A percentile compares a stretch with the other conserved stretches of the same genome.
These are phyloP conservation scores for Rehmannia glutinosa DNA, from an alignment of 257 asterid species.

Conservation along the genomic window DNA sequence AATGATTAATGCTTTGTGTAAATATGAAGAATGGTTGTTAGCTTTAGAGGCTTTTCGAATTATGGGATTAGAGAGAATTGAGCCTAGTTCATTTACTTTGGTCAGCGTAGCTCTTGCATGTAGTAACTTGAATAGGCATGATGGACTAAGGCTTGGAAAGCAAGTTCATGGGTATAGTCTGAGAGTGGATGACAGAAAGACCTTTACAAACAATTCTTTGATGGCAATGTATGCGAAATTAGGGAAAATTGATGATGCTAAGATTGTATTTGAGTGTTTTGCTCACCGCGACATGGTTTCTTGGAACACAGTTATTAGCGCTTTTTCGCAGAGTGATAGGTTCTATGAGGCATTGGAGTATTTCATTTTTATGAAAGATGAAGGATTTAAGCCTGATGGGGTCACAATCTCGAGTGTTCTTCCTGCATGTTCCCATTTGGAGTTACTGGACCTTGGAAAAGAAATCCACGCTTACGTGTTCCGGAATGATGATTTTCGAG, in stretches of 20 bases:
- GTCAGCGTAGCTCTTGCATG: constrained; percentile 79
- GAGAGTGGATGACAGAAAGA: constrained; percentile 53
- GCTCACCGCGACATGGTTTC: constrained; percentile 62
- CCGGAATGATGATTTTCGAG: constrained; percentile 47
- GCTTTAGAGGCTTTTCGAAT: constrained; percentile 62
- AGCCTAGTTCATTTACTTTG: constrained; percentile 71
- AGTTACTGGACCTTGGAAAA: constrained; percentile 63
- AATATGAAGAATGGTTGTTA: constrained; percentile 62
- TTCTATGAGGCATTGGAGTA: constrained; percentile 61
- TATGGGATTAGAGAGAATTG: constrained; percentile 54
- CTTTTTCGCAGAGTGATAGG: constrained; percentile 47
- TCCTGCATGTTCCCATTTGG: constrained; percentile 84
- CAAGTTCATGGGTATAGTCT: constrained; percentile 68
- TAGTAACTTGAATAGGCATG: constrained; percentile 47
- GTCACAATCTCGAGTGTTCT: constrained; percentile 77
- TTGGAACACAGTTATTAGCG: constrained; percentile 77
- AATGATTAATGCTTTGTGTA: constrained; percentile 66
- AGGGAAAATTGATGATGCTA: constrained; percentile 56
- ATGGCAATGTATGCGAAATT: constrained; percentile 84
- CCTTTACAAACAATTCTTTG: constrained; percentile 65
- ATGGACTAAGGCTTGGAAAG: constrained; percentile 75
- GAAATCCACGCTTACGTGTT: constrained; percentile 69
- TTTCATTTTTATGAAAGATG: constrained; percentile 49
- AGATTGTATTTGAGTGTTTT: constrained; percentile 46
- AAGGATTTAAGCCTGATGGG: constrained; percentile 69